phyloP scores from a whole-genome alignment of 371 early-diverging fungal species.

The Homolaphlyctis polyrhiza region DNA sequence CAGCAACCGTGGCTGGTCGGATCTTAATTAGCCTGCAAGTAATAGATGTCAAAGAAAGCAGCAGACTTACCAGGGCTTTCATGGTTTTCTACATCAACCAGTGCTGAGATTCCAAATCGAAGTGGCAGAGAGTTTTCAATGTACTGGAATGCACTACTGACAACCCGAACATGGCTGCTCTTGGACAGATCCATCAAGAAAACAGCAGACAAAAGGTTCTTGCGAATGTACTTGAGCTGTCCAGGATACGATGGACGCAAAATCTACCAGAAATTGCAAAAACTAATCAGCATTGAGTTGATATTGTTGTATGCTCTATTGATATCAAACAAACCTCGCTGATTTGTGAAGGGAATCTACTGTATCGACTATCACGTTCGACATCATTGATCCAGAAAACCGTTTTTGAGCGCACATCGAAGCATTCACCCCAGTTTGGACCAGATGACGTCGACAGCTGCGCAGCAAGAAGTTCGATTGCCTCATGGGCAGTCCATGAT shows the following conservation, averaged over 20 bases:
- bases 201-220: conserved; percentile 66
- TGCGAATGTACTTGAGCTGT: conserved; percentile 65
- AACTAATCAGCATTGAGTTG: no score
- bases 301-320: no score
- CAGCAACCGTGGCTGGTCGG: neutral
- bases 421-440: conserved; percentile 49
- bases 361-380: conserved; percentile 74
- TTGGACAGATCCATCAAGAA: conserved; percentile 59
- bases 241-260: conserved; percentile 57
- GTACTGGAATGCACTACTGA: conserved; percentile 35
- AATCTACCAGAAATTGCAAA: conserved; percentile 39
- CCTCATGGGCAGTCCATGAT: conserved; percentile 54
- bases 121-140: conserved; percentile 69
- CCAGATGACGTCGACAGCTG: conserved; percentile 15
- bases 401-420: conserved; percentile 69
- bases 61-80: no score
- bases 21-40: neutral
- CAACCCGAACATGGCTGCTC: conserved; percentile 14
- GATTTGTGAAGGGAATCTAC: conserved; percentile 58
- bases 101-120: conserved; percentile 79
- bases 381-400: conserved; percentile 88
- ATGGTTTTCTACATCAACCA: no score
- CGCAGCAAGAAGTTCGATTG: conserved; percentile 59
- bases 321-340: conserved; percentile 47
- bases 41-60: neutral